Evolutionary conservation across 1,139 yeast genomes (phyloP).

Genomic region (Sugiyamaella xylanicola): DNA sequence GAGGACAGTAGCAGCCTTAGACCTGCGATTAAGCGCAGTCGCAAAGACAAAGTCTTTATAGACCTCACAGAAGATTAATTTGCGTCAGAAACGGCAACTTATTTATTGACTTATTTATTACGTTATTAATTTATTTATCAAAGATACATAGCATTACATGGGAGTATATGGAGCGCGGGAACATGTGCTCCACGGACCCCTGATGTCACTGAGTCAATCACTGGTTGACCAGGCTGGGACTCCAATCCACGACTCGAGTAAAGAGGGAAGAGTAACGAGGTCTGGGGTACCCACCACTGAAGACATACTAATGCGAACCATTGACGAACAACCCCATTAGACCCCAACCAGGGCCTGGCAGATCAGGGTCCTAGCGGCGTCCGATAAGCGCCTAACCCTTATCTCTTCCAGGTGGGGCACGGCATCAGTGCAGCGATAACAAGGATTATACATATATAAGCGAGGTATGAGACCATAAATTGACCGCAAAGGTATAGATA

Average conservation of each 20-base stretch:
- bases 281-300: no score
- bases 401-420: slow-evolving; percentile 3
- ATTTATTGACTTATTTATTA: no score
- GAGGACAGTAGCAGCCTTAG: slow-evolving; percentile 20
- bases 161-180: no score
- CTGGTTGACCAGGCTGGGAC: no score
- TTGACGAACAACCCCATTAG: no score
- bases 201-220: no score
- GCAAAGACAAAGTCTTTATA: not conserved
- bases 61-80: not conserved
- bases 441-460: not conserved
- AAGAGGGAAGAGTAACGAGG: not conserved
- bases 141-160: no score
- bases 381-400: slow-evolving; percentile 5
- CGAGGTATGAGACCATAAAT: not conserved
- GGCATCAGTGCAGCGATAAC: slow-evolving; percentile 9
- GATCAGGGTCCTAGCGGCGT: slow-evolving; percentile 1
- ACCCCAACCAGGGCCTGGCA: not conserved
- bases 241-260: not conserved
- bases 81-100: no score
- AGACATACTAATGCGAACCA: no score
- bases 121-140: not conserved
- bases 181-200: no score
- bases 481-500: not conserved
- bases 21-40: not conserved